A percentile compares a stretch with the other conserved stretches of the same genome.
phyloP scores from a whole-genome alignment of 768 basidiomycete species.

The Serpula lacrymans region DNA sequence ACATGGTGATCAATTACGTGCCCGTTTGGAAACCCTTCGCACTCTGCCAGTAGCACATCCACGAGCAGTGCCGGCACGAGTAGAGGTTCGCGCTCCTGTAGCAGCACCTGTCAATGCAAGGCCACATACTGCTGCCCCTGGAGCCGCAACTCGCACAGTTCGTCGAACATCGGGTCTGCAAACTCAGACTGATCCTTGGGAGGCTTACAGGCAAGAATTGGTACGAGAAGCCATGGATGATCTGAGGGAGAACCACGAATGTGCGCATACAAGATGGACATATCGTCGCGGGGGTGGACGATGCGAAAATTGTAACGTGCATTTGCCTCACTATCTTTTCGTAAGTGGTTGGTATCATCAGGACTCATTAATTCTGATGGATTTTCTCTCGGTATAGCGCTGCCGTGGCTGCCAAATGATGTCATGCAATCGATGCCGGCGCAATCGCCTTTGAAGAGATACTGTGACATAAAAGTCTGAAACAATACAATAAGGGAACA shows the following conservation, averaged over 20 bases:
- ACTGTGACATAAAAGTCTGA: too few relatives aligned
- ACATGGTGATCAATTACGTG: not conserved
- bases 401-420: conserved; percentile 31
- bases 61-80: not conserved
- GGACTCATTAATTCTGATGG: not conserved
- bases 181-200: too few relatives aligned
- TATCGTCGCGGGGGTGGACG: conserved; percentile 38
- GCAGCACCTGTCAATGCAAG: not conserved
- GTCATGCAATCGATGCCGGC: conserved; percentile 34
- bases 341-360: conserved; percentile 33
- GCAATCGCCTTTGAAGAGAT: conserved; percentile 30
- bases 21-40: too few relatives aligned
- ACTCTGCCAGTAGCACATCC: not conserved
- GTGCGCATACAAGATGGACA: conserved; percentile 42
- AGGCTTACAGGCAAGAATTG: conserved; percentile 12
- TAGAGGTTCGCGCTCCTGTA: not conserved
- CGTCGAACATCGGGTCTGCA: too few relatives aligned
- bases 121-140: conserved; percentile 1
- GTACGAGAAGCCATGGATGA: conserved; percentile 31
- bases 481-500: too few relatives aligned
- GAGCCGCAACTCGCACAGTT: conserved; percentile 4
- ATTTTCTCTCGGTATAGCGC: conserved; percentile 16
- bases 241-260: conserved; percentile 54
- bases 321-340: conserved; percentile 43
- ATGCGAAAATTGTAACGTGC: conserved; percentile 44